Evolutionary conservation across 805 yeast genomes (phyloP), one percentile per base, ranked within the genome.

Genomic region (Yamadazyma tumulicola): DNA sequence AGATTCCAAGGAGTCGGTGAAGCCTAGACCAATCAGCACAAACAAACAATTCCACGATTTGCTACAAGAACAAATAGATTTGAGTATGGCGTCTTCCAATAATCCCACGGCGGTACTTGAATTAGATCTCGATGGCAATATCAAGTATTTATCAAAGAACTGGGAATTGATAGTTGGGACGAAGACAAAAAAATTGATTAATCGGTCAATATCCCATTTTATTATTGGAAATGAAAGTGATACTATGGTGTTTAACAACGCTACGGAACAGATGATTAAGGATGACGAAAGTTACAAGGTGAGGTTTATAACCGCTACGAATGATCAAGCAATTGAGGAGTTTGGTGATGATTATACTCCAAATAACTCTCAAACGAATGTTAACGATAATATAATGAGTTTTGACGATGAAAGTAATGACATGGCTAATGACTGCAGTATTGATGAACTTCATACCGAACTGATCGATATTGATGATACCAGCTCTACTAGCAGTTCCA

Each of bases 141-240:
- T 93, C n/a, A 73, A 74, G 35, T 85, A 83, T 54, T 56, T 88
- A 17, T 75, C 91, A 42, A 75, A 74, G 43, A 75, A 81, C 44
- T 91, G 97, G 96, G 82, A 79, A 44, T 52, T 71, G 6, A 70
- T 88, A 6, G 85, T 86, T 7, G 94, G 94, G 1, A 81, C 87
- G 0, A 66, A 65, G 10, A 64, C 74, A 4, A 55, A 61, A 9
- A 77, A 79, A 51, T 66, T 84, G n/a, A 38, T 77, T 4, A 59
- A 68, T 23, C 65, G 69, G 34, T 81, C 85, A 1, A 75, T 86
- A 1, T 64, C 81, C 1, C 69, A 74, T 30, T 64, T 85, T n/a
- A 72, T 87, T 4, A 56, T 78, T 10, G 95, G 94, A 3, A 67
- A 59, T 12, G 54, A 69, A 6, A 74, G 68, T 3, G 96, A 87